Base-by-base conservation (phyloP, 2,329 filamentous ascomycete species). In the Fusarium ambrosium region DNA sequence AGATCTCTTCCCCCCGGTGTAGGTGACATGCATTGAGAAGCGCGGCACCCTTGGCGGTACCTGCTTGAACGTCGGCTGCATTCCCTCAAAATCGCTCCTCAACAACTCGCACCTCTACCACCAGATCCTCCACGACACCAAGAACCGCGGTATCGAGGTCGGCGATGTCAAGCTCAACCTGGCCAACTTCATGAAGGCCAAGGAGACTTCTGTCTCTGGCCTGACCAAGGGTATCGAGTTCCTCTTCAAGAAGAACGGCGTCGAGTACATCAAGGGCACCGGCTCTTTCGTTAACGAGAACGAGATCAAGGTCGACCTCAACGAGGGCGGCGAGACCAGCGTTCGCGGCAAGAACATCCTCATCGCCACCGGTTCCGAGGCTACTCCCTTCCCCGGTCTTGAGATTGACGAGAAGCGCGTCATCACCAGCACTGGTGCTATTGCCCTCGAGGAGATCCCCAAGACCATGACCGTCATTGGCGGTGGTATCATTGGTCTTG, bases 41-140 rank as follows among this genome's bases (percentile, higher is more conserved):
- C 95, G 97, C 83, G 97, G 97, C 79, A 89, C 91, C 71, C 92
- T 99, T 80, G 97, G 97, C 81, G 97, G 97, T 84, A 99, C 97
- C 81, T 99, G 97, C 89, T 88, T 99, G 81, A 99, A 99, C 85
- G 97, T 99, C 82, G 97, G 97, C 87, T 99, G 97, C 88, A 99
- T 99, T 83, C 97, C 97, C 78, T 99, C 97, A 77, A 99, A 99
- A 88, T 98, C 97, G 74, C 94, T 99, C 79, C 94, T 99, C 85
- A 99, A 98, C 92, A 98, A 98, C 90, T 98, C 97, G 80, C 95
- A 98, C 85, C 91, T 98, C 71, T 98, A 98, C 89, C 96, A 98
- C 89, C 93, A 95, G 87, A 93, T 98, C 82, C 91, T 97, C 72
- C 96, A 99, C 88, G 97, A 99, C 88, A 96, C 95, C 77, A 98